Evolutionary conservation across 225 moss, liverwort and hornwort species (phyloP).

Genomic region (Thuidium tamariscinum): DNA sequence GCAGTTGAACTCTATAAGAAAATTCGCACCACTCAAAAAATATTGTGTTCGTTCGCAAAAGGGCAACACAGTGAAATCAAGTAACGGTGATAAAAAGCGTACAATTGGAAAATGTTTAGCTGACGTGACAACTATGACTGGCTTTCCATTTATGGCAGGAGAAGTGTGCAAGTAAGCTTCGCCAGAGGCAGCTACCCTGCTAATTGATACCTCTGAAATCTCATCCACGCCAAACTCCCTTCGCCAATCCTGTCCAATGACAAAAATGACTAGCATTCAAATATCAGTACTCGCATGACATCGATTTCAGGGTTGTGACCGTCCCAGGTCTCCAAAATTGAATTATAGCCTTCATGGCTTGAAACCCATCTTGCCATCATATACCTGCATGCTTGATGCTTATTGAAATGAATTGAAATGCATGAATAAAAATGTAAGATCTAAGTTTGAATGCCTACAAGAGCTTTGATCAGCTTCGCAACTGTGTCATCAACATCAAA

Average conservation of each 20-base stretch:
- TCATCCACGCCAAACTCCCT: slow-evolving; percentile 60
- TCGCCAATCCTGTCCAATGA: slow-evolving; percentile 41
- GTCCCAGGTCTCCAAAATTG: not conserved
- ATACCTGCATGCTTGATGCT: not conserved
- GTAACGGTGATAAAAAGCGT: not conserved
- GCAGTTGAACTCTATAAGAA: not conserved
- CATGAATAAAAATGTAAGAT: not conserved
- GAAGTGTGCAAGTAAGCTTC: slow-evolving; percentile 64
- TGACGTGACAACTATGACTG: slow-evolving; percentile 58
- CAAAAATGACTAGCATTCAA: not conserved
- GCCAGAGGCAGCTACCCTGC: slow-evolving; percentile 33
- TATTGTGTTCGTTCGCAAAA: not conserved
- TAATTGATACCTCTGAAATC: slow-evolving; percentile 42
- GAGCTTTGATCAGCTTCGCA: slow-evolving; percentile 39
- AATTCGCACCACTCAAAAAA: not conserved
- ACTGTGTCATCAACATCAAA: slow-evolving; percentile 53
- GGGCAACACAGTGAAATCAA: not conserved
- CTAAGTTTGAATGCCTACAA: slow-evolving; percentile 6
- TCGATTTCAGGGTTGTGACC: not conserved
- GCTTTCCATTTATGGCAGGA: slow-evolving; percentile 37
- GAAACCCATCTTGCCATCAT: not conserved
- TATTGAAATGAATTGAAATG: no score
- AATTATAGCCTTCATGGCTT: not conserved
- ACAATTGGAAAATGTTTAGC: slow-evolving; percentile 61
- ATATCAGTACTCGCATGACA: not conserved